These are phyloP conservation scores for Capsicum rhomboideum DNA, from an alignment of 257 asterid species.

Conservation along the genomic window DNA sequence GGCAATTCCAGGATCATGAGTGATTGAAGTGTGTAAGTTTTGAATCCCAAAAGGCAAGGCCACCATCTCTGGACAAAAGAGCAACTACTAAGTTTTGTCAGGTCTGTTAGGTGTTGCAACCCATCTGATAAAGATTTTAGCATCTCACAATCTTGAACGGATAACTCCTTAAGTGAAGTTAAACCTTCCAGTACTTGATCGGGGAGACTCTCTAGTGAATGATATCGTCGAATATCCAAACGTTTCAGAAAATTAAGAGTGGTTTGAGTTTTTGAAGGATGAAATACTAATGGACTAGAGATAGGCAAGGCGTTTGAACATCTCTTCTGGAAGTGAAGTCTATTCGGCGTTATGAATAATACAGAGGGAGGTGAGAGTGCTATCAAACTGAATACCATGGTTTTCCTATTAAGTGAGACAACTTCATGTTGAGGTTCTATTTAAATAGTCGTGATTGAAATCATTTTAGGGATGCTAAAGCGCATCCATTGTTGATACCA, in stretches of 20 bases:
- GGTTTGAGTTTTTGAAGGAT: neutral
- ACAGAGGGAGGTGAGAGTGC: too few relatives aligned
- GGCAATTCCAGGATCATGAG: neutral
- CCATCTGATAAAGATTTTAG: neutral
- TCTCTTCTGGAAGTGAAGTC: too few relatives aligned
- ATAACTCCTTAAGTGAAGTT: neutral
- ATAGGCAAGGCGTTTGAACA: neutral
- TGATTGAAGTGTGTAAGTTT: neutral
- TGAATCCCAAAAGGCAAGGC: neutral
- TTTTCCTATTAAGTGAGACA: too few relatives aligned
- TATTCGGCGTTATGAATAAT: too few relatives aligned
- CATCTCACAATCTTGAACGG: neutral
- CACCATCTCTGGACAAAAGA: neutral
- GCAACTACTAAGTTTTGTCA: neutral
- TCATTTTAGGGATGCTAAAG: too few relatives aligned
- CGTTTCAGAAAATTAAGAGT: neutral
- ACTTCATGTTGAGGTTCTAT: too few relatives aligned
- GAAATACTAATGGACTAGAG: neutral
- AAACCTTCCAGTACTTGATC: neutral
- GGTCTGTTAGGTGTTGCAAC: neutral
- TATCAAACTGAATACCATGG: too few relatives aligned
- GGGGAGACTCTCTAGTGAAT: neutral
- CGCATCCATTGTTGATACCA: too few relatives aligned
- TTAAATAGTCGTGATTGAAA: too few relatives aligned
- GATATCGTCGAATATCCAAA: neutral